Percentiles rank a stretch among this genome's conserved stretches.
Evolutionary conservation across 495 filamentous ascomycete species (phyloP).

Genomic region (Aspergillus taichungensis): DNA sequence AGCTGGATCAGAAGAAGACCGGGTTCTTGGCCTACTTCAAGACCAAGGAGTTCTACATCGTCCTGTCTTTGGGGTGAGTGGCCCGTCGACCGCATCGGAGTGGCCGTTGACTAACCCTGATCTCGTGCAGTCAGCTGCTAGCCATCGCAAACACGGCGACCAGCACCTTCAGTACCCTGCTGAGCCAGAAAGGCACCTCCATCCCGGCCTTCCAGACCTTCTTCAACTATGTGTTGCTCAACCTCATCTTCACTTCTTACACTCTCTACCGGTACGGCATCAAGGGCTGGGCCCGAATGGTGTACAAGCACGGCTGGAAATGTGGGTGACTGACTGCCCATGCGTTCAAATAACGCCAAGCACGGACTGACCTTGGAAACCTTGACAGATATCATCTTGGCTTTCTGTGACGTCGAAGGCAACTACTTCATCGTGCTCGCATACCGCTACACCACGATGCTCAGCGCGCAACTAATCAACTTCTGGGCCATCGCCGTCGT

Average conservation of each 20-base stretch:
- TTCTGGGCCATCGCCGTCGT: constrained; percentile 98
- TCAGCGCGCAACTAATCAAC: constrained; percentile 90
- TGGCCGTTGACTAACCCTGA: not conserved
- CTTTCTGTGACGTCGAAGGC: constrained; percentile 88
- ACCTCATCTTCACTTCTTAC: constrained; percentile 69
- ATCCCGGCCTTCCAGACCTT: constrained; percentile 97
- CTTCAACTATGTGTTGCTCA: constrained; percentile 86
- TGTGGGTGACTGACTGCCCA: no score
- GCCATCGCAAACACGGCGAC: constrained; percentile 81
- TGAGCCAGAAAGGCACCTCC: constrained; percentile 56
- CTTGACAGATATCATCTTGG: constrained; percentile 65
- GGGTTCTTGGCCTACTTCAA: constrained; percentile 70
- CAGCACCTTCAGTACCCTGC: constrained; percentile 77
- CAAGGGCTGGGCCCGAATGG: constrained; percentile 54
- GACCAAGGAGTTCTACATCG: constrained; percentile 80
- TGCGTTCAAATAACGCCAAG: no score
- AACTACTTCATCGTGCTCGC: constrained; percentile 97
- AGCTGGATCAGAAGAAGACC: constrained; percentile 35
- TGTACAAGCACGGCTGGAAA: constrained; percentile 74
- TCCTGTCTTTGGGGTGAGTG: constrained; percentile 66
- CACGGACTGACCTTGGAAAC: constrained; percentile 6
- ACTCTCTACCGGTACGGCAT: constrained; percentile 76
- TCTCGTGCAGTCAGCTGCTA: constrained; percentile 58
- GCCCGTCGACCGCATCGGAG: not conserved
- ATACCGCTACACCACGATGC: constrained; percentile 84